A percentile compares a stretch with the other conserved stretches of the same genome.
These are phyloP conservation scores for Podospora tetraspora DNA, from an alignment of 495 filamentous ascomycete species.

Conservation along the genomic window DNA sequence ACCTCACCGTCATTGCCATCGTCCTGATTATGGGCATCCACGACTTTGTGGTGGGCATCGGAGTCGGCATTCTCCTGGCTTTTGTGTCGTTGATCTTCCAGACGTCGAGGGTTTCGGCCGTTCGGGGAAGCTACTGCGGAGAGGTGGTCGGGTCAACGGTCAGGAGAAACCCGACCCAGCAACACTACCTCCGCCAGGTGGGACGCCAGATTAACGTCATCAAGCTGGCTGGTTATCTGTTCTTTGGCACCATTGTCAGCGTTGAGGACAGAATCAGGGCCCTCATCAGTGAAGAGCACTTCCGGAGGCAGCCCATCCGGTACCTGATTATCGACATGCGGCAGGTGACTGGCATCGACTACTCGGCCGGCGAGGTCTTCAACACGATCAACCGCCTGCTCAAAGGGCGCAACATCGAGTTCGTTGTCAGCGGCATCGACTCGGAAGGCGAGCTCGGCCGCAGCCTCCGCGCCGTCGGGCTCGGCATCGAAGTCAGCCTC, in stretches of 20 bases:
- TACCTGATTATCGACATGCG: constrained; percentile 87
- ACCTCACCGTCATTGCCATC: constrained; percentile 87
- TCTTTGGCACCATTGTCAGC: constrained; percentile 93
- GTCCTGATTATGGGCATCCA: constrained; percentile 92
- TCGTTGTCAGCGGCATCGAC: constrained; percentile 75
- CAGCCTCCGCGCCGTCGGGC: constrained; percentile 71
- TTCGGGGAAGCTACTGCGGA: constrained; percentile 80
- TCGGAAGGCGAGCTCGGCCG: constrained; percentile 67
- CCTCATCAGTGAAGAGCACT: constrained; percentile 76
- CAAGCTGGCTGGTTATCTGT: constrained; percentile 87
- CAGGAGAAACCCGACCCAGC: constrained; percentile 80
- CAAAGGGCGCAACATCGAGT: constrained; percentile 62
- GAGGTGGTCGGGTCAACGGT: constrained; percentile 87
- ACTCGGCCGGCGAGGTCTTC: constrained; percentile 91
- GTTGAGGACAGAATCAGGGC: constrained; percentile 82
- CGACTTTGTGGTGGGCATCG: constrained; percentile 92
- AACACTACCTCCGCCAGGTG: constrained; percentile 76
- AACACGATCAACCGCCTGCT: constrained; percentile 84
- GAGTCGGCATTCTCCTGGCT: constrained; percentile 84
- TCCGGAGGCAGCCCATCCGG: constrained; percentile 68
- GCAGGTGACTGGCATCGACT: constrained; percentile 88
- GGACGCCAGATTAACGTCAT: constrained; percentile 83
- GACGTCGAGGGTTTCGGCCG: constrained; percentile 79
- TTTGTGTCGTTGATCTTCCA: constrained; percentile 88
- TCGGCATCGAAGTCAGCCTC: constrained; percentile 66